phyloP scores from a whole-genome alignment of 2,329 filamentous ascomycete genomes.

The Ascochyta clinopodiicola region DNA sequence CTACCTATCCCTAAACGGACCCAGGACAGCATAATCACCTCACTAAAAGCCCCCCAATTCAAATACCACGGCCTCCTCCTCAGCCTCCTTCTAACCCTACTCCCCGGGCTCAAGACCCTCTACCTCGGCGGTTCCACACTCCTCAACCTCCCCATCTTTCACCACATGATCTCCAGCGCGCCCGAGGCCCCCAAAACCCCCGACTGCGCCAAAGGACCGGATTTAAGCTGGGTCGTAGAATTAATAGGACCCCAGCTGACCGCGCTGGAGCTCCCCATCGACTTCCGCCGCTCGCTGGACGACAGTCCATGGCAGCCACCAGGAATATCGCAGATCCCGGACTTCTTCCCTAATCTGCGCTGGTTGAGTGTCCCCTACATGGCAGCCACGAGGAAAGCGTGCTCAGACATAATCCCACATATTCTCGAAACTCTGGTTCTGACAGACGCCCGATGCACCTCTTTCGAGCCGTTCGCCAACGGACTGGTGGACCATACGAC shows the following conservation, averaged over 20 bases:
- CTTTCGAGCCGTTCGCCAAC: background rate
- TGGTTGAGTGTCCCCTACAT: constrained; percentile 3
- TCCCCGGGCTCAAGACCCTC: background rate
- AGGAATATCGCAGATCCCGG: background rate
- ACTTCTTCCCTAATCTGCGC: background rate
- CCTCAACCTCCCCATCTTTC: constrained; percentile 1
- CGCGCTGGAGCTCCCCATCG: background rate
- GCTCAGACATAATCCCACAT: background rate
- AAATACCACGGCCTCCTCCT: background rate
- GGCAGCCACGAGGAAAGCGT: background rate
- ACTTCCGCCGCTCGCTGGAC: background rate
- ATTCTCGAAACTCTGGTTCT: background rate
- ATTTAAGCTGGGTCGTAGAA: background rate
- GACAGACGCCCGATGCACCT: background rate
- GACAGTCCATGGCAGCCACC: background rate
- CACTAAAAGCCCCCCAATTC: background rate
- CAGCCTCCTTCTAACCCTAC: background rate
- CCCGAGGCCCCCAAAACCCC: background rate
- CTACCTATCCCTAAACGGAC: background rate
- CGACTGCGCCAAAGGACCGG: background rate
- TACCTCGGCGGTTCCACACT: constrained; percentile 3
- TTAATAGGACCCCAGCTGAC: background rate
- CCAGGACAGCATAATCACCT: background rate
- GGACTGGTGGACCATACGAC: background rate
- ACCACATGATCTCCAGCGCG: background rate